Evolutionary conservation across 352 stramenopile species (phyloP).

Genomic region (Phytophthora aleatoria): DNA sequence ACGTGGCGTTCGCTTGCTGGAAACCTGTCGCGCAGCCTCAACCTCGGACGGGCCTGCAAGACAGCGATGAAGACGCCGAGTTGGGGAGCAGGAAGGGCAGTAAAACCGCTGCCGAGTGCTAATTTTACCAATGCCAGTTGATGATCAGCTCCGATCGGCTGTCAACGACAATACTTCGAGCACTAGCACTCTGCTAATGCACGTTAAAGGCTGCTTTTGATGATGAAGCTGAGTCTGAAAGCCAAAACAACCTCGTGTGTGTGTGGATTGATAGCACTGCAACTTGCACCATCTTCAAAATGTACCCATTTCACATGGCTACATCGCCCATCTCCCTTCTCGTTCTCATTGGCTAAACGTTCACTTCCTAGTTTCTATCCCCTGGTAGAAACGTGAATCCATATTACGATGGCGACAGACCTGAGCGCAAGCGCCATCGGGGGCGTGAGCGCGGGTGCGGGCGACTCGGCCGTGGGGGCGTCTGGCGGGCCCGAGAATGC

Average conservation of each 20-base stretch:
- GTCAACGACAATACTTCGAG: neutral
- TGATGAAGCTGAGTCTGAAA: too few relatives aligned
- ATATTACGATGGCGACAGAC: conserved; percentile 46
- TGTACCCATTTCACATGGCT: neutral
- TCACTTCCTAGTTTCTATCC: neutral
- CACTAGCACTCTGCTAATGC: too few relatives aligned
- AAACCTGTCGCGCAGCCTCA: conserved; percentile 9
- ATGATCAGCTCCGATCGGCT: neutral
- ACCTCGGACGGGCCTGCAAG: conserved; percentile 2
- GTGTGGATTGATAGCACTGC: too few relatives aligned
- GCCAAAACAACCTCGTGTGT: too few relatives aligned
- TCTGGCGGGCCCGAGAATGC: conserved; percentile 66
- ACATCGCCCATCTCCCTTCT: neutral
- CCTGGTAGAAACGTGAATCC: neutral
- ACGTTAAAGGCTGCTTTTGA: too few relatives aligned
- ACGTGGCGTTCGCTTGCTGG: conserved; percentile 12
- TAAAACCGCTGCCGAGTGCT: conserved; percentile 2
- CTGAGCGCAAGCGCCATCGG: conserved; percentile 55
- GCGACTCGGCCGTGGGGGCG: conserved; percentile 29
- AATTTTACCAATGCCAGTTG: conserved; percentile 3
- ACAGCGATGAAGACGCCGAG: neutral
- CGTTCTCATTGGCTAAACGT: neutral
- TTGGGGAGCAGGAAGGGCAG: neutral
- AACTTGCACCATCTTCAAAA: too few relatives aligned
- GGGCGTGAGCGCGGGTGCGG: conserved; percentile 27